phyloP scores from a whole-genome alignment of 805 yeast genomes.

The Groenewaldozyma salmanticensis region DNA sequence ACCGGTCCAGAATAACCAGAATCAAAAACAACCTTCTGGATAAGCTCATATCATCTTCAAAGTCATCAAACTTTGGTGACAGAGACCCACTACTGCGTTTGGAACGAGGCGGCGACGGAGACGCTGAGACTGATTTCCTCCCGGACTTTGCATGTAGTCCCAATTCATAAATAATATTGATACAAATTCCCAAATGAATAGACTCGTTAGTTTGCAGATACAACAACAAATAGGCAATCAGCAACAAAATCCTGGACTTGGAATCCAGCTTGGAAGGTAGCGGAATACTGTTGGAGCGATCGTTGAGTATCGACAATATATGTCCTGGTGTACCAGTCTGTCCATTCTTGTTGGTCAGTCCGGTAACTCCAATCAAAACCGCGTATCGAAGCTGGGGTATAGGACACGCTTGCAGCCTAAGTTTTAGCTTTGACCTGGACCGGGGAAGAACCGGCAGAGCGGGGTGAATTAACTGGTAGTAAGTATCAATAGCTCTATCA shows the following conservation, averaged over 20 bases:
- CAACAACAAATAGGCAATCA: slow-evolving; percentile 27
- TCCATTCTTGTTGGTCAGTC: slow-evolving; percentile 4
- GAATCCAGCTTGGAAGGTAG: slow-evolving; percentile 5
- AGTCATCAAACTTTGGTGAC: neutral
- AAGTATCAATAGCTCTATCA: slow-evolving; percentile 26
- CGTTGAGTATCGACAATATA: neutral
- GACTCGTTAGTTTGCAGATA: slow-evolving; percentile 24
- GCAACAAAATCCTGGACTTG: slow-evolving; percentile 21
- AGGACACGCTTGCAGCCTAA: slow-evolving; percentile 21
- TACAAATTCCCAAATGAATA: slow-evolving; percentile 29
- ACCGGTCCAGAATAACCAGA: slow-evolving; percentile 22
- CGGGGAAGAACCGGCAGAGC: slow-evolving; percentile 31
- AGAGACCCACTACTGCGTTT: neutral
- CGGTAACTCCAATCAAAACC: slow-evolving; percentile 16
- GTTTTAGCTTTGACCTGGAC: slow-evolving; percentile 23
- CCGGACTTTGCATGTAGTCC: slow-evolving; percentile 8
- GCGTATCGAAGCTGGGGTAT: slow-evolving; percentile 21
- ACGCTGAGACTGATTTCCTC: neutral
- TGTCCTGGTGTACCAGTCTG: slow-evolving; percentile 2
- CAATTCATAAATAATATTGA: slow-evolving; percentile 21
- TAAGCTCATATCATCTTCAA: slow-evolving; percentile 4
- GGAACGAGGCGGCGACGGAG: neutral
- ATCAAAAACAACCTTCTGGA: slow-evolving; percentile 22
- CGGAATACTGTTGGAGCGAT: neutral
- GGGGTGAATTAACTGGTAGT: slow-evolving; percentile 30